These are phyloP conservation scores for Ochromonas danica DNA, from an alignment of 108 stramenopile genomes.

Conservation along the genomic window DNA sequence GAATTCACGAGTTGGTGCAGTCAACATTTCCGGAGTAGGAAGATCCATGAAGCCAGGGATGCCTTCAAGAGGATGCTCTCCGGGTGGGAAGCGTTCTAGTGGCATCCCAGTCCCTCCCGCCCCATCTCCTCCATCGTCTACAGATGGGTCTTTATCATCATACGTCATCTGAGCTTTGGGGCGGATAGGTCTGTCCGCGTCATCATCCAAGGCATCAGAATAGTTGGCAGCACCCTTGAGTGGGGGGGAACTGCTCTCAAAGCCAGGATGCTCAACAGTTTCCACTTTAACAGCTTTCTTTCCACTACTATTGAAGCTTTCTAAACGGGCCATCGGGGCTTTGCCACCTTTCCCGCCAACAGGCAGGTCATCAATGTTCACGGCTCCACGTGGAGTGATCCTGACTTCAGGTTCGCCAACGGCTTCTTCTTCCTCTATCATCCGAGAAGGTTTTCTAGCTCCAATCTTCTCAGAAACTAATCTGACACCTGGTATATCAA, in stretches of 20 bases:
- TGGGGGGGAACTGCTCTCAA: too few relatives aligned
- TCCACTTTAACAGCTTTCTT: too few relatives aligned
- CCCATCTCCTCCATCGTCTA: neutral
- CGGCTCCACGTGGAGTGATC: neutral
- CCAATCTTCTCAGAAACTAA: too few relatives aligned
- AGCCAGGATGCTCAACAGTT: too few relatives aligned
- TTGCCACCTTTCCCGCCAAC: too few relatives aligned
- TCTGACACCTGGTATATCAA: neutral
- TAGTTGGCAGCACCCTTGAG: too few relatives aligned
- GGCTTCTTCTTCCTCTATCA: too few relatives aligned
- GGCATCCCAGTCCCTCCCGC: too few relatives aligned
- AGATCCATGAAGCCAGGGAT: conserved; percentile 56
- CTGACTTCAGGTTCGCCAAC: too few relatives aligned
- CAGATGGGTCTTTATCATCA: neutral
- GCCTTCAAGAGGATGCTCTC: conserved; percentile 59
- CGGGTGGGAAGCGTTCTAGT: conserved; percentile 40
- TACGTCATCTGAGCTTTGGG: neutral
- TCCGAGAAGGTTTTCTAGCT: too few relatives aligned
- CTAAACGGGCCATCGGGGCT: too few relatives aligned
- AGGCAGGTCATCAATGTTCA: neutral
- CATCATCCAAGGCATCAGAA: neutral
- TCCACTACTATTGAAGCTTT: too few relatives aligned
- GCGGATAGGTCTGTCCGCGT: neutral
- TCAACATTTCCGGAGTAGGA: conserved; percentile 60
- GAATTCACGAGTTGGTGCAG: conserved; percentile 2